Base-by-base conservation (phyloP, 1,139 yeast species). In the Candida sanyaensis region DNA sequence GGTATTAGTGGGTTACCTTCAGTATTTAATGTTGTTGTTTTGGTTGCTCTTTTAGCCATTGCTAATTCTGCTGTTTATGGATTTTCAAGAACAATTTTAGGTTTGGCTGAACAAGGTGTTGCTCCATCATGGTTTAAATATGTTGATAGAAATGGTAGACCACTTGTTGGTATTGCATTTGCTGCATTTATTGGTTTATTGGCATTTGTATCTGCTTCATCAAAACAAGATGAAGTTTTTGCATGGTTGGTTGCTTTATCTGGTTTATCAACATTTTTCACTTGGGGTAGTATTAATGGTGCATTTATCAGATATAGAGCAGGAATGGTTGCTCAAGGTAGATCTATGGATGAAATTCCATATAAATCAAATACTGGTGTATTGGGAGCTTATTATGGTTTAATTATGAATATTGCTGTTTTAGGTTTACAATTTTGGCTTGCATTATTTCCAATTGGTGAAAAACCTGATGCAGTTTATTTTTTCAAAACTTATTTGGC, bases 21-120 rank as follows among this genome's bases (percentile, higher is more conserved):
- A 10, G 69, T 73, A 27, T 71, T 74, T 58, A 74, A 74, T 47
- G 78, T 72, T 17, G 68, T 71, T 33, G 73, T 74, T 23, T 60
- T 74, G 45, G 66, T 73, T 27, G 63, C 77, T 6, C 68, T 74
- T 40, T 64, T 73, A 37, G 72, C 78, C n/a, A 73, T 73, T 49
- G 78, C 77, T 6, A 74, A 74, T 53, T 69, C 77, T 3, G 74
- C 78, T 3, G 75, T 74, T 12, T 74, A 69, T 50, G 79, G 78
- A 5, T 73, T 71, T 46, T 71, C 77, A 12, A 64, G 79, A 59
- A 73, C 78, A 8, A 58, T 73, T 37, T 68, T 71, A 41, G 68
- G 74, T 7, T 62, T 74, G 48, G 71, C 75, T 4, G 73, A 70
- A 50, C 77, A 73, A 53, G 71, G 73, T 2, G 61, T 72, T 47